Evolutionary conservation across 2,329 filamentous ascomycete species (phyloP).

Genomic region (Pyricularia grisea): DNA sequence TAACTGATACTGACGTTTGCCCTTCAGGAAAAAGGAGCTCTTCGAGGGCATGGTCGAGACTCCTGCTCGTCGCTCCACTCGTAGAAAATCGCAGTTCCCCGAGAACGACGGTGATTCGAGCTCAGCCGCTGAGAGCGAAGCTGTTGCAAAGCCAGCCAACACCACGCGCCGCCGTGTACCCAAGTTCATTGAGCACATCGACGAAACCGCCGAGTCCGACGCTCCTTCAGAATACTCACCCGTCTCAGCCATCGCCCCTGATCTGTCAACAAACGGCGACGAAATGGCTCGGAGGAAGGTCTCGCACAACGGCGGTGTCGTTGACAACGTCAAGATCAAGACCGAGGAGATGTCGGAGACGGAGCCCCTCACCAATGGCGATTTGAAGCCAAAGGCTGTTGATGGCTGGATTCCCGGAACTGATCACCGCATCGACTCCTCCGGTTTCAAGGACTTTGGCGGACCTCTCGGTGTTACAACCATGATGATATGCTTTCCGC

Average conservation of each 20-base stretch:
- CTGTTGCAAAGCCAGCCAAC: slow-evolving; percentile 9
- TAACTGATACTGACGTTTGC: slow-evolving; percentile 1
- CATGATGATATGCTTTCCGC: slow-evolving; percentile 91
- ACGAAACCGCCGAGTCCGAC: slow-evolving; percentile 35
- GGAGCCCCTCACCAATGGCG: slow-evolving; percentile 20
- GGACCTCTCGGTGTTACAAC: slow-evolving; percentile 68
- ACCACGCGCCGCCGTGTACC: slow-evolving; percentile 28
- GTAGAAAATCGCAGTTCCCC: slow-evolving; percentile 40
- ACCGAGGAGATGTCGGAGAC: slow-evolving; percentile 17
- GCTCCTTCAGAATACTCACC: slow-evolving; percentile 14
- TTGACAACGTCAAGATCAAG: slow-evolving; percentile 8
- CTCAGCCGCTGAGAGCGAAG: slow-evolving; percentile 30
- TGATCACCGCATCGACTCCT: slow-evolving; percentile 55
- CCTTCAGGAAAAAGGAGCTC: slow-evolving; percentile 47
- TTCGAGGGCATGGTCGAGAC: slow-evolving; percentile 54
- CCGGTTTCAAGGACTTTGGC: slow-evolving; percentile 71
- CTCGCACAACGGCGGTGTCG: background rate
- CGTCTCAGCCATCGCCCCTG: slow-evolving; percentile 17
- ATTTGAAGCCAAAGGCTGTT: slow-evolving; percentile 20
- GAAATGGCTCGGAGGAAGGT: slow-evolving; percentile 8
- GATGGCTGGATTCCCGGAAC: slow-evolving; percentile 52
- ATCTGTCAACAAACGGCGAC: slow-evolving; percentile 15
- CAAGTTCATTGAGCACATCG: slow-evolving; percentile 41
- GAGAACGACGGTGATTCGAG: slow-evolving; percentile 40
- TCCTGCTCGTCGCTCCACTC: slow-evolving; percentile 34